Evolutionary conservation across 2,329 filamentous ascomycete species (phyloP).

Genomic region (Arthrobotrys conoides): DNA sequence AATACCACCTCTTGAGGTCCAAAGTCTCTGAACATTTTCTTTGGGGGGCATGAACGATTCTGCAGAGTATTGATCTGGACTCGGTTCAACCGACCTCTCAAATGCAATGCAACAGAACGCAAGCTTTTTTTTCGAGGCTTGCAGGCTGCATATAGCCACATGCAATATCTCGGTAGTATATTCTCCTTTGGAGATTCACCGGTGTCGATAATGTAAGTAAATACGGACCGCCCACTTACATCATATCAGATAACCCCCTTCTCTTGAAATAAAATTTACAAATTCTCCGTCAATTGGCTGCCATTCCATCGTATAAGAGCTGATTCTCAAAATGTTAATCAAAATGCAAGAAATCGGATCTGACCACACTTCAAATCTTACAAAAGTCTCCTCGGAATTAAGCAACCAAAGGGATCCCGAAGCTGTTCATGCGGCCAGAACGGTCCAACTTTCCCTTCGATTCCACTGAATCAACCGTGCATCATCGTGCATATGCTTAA

Average conservation of each 20-base stretch:
- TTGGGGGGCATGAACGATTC: too few relatives aligned
- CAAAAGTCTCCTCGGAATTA: background rate
- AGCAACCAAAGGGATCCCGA: background rate
- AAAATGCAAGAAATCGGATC: too few relatives aligned
- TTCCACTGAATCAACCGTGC: slow-evolving; percentile 4
- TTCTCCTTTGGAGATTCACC: slow-evolving; percentile 6
- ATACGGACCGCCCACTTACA: too few relatives aligned
- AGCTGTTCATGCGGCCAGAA: slow-evolving; percentile 2
- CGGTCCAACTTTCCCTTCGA: background rate
- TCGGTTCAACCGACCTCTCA: too few relatives aligned
- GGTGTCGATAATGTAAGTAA: too few relatives aligned
- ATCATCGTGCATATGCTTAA: slow-evolving; percentile 22
- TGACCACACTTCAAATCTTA: background rate
- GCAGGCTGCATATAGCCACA: background rate
- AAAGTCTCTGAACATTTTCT: too few relatives aligned
- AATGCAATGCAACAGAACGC: background rate
- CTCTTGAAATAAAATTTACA: background rate
- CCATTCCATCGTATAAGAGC: background rate
- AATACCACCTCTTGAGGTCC: too few relatives aligned
- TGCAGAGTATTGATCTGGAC: too few relatives aligned
- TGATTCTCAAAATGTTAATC: too few relatives aligned
- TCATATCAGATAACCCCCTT: background rate
- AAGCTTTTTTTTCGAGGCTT: slow-evolving; percentile 8
- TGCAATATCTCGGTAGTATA: background rate
- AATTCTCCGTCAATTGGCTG: slow-evolving; percentile 17